Base-by-base conservation (phyloP, 2,329 filamentous ascomycete species). In the Simplicillium aogashimaense region DNA sequence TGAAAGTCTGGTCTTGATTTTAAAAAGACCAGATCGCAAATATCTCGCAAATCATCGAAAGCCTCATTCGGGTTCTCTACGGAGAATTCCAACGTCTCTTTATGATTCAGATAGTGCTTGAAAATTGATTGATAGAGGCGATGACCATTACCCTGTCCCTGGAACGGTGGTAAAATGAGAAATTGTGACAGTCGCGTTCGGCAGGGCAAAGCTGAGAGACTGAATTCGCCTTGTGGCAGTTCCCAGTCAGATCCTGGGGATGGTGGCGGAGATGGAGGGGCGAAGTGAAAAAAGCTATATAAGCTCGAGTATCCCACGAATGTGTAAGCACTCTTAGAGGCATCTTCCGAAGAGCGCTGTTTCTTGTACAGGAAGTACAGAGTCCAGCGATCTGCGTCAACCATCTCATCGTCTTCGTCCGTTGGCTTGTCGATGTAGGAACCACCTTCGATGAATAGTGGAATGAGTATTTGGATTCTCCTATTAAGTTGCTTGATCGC, bases 401-500 rank as follows among this genome's bases (percentile, higher is more conserved):
- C 74, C 39, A 84, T 73, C 31, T 88, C 78, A 33, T 56, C 71
- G 43, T 86, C 74, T 13, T 76, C 74, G 38, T 87, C 78, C 3
- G 68, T 60, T 4, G 61, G 61, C 4, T 69, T 59, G 2, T 50
- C 52, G 25, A 95, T 79, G 30, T 78, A 78, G 4, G 78, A 84
- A n/a, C 89, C 92, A 20, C 86, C 92, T 59, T 98, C 94, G 45
- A 98, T 95, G 58, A 88, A 94, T 44, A 97, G 70, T 13, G 86
- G 78, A 5, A 89, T 77, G 29, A 94, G 68, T 41, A 95, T 78
- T 63, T 95, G 88, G 47, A 94, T 76, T 39, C 89, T 86, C 45
- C 78, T 78, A 53, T 95, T 69, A 31, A 95, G 67, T 52, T 81
- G 72, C 53, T 76, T 75, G 33, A 94, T 78, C 13, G 70, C 70